Conservation (phyloP, 176 grass and related monocot species). For the Carex scoparia region DNA sequence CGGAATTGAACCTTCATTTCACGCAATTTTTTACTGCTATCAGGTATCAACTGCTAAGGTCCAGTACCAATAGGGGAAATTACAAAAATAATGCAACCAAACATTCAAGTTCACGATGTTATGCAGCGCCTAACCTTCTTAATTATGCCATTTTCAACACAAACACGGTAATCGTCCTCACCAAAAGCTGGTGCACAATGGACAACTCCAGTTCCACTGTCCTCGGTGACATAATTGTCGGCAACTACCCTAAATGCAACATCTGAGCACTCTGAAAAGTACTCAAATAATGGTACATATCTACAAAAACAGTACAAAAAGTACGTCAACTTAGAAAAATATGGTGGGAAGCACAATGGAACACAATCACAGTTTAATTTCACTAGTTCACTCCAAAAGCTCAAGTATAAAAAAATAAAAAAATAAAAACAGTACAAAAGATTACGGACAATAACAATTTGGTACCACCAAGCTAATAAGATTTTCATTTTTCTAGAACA, state of each 20-base stretch:
- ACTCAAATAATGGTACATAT: slow-evolving; percentile 91
- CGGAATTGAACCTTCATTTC: not conserved
- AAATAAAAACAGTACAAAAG: slow-evolving; percentile 3
- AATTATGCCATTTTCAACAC: slow-evolving; percentile 79
- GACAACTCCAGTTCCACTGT: slow-evolving; percentile 97
- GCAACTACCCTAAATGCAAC: slow-evolving; percentile 78
- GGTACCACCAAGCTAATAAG: slow-evolving; percentile 4
- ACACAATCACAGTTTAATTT: not conserved
- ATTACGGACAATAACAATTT: not conserved
- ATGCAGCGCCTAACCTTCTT: slow-evolving; percentile 38
- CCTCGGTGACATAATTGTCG: slow-evolving; percentile 96
- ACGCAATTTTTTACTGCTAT: not conserved
- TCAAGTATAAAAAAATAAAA: slow-evolving; percentile 2
- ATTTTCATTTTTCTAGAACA: not conserved
- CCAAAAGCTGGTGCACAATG: slow-evolving; percentile 97
- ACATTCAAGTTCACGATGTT: slow-evolving; percentile 23
- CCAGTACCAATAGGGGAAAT: not conserved
- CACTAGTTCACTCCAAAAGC: not conserved
- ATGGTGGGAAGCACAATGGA: not conserved
- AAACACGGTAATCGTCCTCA: slow-evolving; percentile 95
- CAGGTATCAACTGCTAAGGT: not conserved
- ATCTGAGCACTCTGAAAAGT: slow-evolving; percentile 64
- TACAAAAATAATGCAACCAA: slow-evolving; percentile 27
- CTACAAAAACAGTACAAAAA: slow-evolving; percentile 29
- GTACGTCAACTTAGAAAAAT: not conserved